Percentiles rank a stretch among this genome's conserved stretches.
Evolutionary conservation across 2,329 filamentous ascomycete genomes (phyloP).

Genomic region (Colletotrichum orchidophilum): DNA sequence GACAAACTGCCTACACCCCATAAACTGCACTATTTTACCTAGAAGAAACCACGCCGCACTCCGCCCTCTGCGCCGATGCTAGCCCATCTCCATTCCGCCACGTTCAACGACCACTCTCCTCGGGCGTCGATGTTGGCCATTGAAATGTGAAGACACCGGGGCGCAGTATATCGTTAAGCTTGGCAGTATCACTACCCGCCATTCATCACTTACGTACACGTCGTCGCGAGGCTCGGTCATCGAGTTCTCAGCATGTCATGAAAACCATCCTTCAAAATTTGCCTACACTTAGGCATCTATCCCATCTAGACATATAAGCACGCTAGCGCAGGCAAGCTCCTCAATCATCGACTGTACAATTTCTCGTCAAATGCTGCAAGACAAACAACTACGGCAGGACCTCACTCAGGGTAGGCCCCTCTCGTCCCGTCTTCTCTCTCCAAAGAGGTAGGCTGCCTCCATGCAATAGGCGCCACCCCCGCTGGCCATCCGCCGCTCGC

Average conservation of each 20-base stretch:
- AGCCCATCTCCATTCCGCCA: background rate
- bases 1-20: too few relatives aligned
- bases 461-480: constrained; percentile 84
- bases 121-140: background rate
- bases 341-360: constrained; percentile 1
- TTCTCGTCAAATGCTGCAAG: background rate
- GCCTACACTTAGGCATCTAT: background rate
- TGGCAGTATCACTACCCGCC: background rate
- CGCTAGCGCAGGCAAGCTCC: background rate
- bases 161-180: constrained; percentile 14
- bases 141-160: constrained; percentile 11
- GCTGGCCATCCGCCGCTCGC: constrained; percentile 77
- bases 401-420: constrained; percentile 37
- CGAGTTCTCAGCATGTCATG: background rate
- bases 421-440: constrained; percentile 61
- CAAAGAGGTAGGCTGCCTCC: constrained; percentile 90
- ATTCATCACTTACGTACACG: background rate
- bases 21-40: too few relatives aligned
- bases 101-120: background rate
- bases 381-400: background rate
- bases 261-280: background rate
- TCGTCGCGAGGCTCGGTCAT: too few relatives aligned
- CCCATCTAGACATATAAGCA: constrained; percentile 19
- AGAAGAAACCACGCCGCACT: background rate
- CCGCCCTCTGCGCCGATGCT: constrained; percentile 13